phyloP scores from a whole-genome alignment of 345 rosid genomes.

The Salix caprea region DNA sequence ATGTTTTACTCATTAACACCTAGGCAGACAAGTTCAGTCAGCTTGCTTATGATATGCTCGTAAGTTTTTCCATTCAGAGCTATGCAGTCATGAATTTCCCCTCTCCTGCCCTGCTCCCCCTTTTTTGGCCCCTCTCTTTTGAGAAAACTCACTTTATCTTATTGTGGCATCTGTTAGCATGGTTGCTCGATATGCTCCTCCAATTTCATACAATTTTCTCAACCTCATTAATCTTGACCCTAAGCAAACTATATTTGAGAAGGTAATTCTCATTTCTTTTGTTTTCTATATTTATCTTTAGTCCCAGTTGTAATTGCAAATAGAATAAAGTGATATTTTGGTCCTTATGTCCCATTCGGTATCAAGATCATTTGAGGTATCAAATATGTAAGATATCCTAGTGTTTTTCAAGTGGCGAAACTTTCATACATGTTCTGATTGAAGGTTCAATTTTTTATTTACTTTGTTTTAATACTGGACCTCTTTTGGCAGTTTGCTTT shows the following conservation, averaged over 20 bases:
- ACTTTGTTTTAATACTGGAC: background rate
- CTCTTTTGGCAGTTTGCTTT: background rate
- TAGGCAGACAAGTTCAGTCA: conserved; percentile 92
- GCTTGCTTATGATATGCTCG: conserved; percentile 99
- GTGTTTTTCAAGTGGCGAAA: background rate
- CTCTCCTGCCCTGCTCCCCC: background rate
- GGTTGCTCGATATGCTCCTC: conserved; percentile 99
- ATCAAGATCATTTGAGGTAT: background rate
- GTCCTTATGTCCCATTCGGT: background rate
- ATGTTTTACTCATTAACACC: conserved; percentile 98
- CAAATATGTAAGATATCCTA: background rate
- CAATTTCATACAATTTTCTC: conserved; percentile 93
- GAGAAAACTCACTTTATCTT: background rate
- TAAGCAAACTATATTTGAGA: conserved; percentile 70
- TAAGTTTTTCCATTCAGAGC: conserved; percentile 37
- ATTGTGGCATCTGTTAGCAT: conserved; percentile 47
- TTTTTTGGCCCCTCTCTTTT: background rate
- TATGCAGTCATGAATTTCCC: conserved; percentile 4
- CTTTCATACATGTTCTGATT: background rate
- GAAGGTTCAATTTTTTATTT: background rate
- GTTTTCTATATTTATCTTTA: background rate
- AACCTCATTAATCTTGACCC: conserved; percentile 72
- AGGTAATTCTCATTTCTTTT: conserved; percentile 43
- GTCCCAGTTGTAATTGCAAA: background rate
- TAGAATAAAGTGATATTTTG: background rate